Evolutionary conservation across 495 filamentous ascomycete species (phyloP).

Genomic region (Durotheca rogersii): DNA sequence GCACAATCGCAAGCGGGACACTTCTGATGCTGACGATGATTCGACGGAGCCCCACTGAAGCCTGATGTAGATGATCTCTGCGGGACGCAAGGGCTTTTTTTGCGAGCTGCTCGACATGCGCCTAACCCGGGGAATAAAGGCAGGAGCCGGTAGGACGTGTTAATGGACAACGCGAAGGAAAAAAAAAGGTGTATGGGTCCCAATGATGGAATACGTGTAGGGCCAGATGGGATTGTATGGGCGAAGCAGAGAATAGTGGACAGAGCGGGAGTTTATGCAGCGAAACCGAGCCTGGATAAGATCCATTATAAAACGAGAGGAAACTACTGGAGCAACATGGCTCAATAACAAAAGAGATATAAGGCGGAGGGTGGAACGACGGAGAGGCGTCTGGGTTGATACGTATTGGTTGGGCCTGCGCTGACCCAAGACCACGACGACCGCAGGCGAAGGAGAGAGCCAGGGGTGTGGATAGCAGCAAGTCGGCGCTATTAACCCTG

Average conservation of each 20-base stretch:
- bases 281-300: conserved; percentile 23
- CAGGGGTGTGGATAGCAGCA: not conserved
- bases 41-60: conserved; percentile 32
- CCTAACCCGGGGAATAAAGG: conserved; percentile 28
- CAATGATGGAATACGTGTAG: conserved; percentile 26
- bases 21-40: conserved; percentile 28
- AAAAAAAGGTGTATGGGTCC: conserved; percentile 18
- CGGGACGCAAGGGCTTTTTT: conserved; percentile 30
- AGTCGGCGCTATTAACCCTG: conserved; percentile 22
- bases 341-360: conserved; percentile 35
- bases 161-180: conserved; percentile 16
- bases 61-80: conserved; percentile 34
- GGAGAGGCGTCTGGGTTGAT: conserved; percentile 22
- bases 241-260: conserved; percentile 12
- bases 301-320: conserved; percentile 36
- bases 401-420: conserved; percentile 31
- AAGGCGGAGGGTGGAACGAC: conserved; percentile 28
- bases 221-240: conserved; percentile 22
- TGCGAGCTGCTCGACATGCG: conserved; percentile 33
- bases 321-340: conserved; percentile 38
- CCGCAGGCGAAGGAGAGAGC: conserved; percentile 16
- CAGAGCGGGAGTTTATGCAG: conserved; percentile 28
- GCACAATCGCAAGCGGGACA: conserved; percentile 29
- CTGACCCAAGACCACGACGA: conserved; percentile 34
- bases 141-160: conserved; percentile 25